Conservation (phyloP, 2,329 filamentous ascomycete species). For the Claviceps sp. region DNA sequence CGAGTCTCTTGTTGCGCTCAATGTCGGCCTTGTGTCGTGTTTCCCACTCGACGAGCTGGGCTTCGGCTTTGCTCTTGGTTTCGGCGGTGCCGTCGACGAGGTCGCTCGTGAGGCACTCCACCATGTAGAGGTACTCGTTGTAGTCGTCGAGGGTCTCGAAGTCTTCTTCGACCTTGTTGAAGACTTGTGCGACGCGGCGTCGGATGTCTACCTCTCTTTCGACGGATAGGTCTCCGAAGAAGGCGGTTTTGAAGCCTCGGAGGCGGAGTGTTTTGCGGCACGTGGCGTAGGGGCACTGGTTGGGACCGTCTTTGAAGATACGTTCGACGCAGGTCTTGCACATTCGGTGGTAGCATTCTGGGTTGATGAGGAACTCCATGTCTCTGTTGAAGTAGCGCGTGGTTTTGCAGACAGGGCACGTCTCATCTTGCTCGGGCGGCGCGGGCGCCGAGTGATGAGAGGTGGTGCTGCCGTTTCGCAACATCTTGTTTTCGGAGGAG, state of each 20-base stretch:
- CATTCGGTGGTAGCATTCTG: constrained; percentile 98
- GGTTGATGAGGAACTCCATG: constrained; percentile 92
- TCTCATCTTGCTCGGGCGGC: constrained; percentile 39
- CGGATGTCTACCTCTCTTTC: constrained; percentile 92
- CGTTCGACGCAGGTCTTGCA: constrained; percentile 92
- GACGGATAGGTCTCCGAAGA: constrained; percentile 75
- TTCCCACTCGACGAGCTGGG: constrained; percentile 47
- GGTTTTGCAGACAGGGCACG: constrained; percentile 95
- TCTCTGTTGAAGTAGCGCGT: constrained; percentile 88
- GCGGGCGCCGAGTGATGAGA: constrained; percentile 8
- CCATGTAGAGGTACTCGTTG: constrained; percentile 90
- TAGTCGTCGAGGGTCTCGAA: constrained; percentile 74
- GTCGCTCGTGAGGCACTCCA: constrained; percentile 83
- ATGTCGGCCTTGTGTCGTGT: constrained; percentile 57
- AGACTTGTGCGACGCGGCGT: constrained; percentile 61
- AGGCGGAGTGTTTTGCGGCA: constrained; percentile 81
- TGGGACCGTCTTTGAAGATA: constrained; percentile 83
- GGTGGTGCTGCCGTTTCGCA: constrained; percentile 15
- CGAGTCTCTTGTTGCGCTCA: constrained; percentile 44
- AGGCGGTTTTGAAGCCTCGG: constrained; percentile 72
- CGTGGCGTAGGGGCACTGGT: constrained; percentile 80
- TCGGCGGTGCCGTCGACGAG: constrained; percentile 61
- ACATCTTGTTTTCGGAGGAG: constrained; percentile 12
- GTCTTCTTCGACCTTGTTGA: constrained; percentile 83
- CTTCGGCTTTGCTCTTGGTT: constrained; percentile 36